Base-by-base conservation (phyloP, 768 basidiomycete genomes). In the Hypholoma sublateritium region DNA sequence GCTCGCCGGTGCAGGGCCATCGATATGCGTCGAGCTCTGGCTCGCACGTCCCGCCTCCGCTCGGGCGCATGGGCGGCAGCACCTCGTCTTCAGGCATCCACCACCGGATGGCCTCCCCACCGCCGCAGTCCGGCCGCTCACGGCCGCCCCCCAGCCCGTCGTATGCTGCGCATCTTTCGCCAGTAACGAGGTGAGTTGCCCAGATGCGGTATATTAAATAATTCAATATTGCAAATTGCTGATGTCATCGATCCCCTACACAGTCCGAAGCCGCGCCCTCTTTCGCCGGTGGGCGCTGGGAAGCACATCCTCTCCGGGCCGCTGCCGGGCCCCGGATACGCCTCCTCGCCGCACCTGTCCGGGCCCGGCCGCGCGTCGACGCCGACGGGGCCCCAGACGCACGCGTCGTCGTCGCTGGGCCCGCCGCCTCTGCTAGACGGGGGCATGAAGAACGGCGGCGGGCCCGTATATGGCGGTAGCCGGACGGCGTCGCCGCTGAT, bases 1-100 rank as follows among this genome's bases (percentile, higher is more conserved):
- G 74, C 35, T 82, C 82, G 4, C 77, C 80, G 2, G 69, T 70
- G 49, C 79, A 78, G 62, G 71, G 71, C 7, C 80, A 77, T 60
- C 62, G 70, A 34, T 71, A 63, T 55, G 57, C 65, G 13, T 24
- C 64, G 8, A 61, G 63, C 51, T 36, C 58, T 35, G 48, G 63
- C 13, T 59, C 53, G 55, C 66, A 53, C 56, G 65, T 46, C 32
- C 62, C 64, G 58, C 61, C 65, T 19, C 55, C 55, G 66, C 57
- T 67, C 57, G 65, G 28, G 59, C 66, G 45, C 55, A 64, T 56
- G 60, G 62, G 63, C 69, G 58, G 60, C 73, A 61, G 64, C 70
- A 63, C 57, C 59, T 65, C 52, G 43, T 71, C 52, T 62, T 69
- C 56, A 50, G 28, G 48, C 65, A 51, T 37, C 41, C 58, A 56